Evolutionary conservation across 1,284 basidiomycete species (phyloP).

Genomic region (Cryptococcus floricola): DNA sequence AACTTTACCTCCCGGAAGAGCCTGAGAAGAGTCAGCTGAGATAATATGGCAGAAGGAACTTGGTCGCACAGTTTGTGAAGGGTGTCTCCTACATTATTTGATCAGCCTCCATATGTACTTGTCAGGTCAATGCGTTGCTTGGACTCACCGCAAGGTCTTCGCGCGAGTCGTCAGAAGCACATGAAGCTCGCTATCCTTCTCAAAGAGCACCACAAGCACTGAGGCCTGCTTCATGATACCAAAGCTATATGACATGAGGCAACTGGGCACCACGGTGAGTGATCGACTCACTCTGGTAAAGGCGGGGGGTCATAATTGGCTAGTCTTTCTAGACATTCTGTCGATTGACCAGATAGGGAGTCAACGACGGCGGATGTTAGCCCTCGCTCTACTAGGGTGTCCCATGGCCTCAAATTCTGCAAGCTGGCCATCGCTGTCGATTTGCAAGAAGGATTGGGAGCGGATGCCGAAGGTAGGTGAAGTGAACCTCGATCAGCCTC

Average conservation of each 20-base stretch:
- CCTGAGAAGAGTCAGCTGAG: constrained; percentile 35
- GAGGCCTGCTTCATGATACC: constrained; percentile 55
- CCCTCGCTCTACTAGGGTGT: neutral
- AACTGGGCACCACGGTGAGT: neutral
- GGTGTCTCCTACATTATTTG: constrained; percentile 26
- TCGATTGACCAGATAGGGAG: constrained; percentile 26
- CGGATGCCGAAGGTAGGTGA: too few relatives aligned
- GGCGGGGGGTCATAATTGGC: neutral
- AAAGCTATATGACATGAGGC: constrained; percentile 23
- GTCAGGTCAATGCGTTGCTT: neutral
- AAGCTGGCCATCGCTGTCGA: neutral
- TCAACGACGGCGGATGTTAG: constrained; percentile 8
- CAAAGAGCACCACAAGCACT: constrained; percentile 72
- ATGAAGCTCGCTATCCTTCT: constrained; percentile 57
- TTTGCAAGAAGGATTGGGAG: too few relatives aligned
- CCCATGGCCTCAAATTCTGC: neutral
- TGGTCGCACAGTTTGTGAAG: constrained; percentile 29
- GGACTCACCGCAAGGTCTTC: constrained; percentile 58
- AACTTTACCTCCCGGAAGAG: constrained; percentile 75
- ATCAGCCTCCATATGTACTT: neutral
- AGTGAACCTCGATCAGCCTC: too few relatives aligned
- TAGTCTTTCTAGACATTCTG: constrained; percentile 1
- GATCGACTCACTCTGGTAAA: constrained; percentile 4
- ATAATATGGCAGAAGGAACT: neutral
- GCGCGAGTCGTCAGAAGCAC: constrained; percentile 80